Percentiles rank a stretch among this genome's conserved stretches.
phyloP scores from a whole-genome alignment of 176 grass and related monocot genomes.

The Avena sativa region DNA sequence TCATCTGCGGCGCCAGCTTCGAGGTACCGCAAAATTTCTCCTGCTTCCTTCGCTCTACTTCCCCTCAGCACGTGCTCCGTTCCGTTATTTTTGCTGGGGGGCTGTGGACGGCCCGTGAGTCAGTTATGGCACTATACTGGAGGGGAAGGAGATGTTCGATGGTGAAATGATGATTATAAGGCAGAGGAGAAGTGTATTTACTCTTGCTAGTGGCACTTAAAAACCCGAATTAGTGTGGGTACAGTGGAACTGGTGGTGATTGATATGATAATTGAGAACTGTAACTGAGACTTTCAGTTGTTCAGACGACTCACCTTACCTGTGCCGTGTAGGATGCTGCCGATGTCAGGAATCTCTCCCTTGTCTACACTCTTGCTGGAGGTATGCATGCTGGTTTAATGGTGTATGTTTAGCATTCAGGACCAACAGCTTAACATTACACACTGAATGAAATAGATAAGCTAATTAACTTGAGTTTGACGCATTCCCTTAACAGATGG shows the following conservation, averaged over 20 bases:
- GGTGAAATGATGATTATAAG: background rate
- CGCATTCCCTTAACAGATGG: background rate
- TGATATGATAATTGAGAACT: background rate
- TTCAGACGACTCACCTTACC: background rate
- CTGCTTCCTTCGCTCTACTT: background rate
- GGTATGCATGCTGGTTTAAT: conserved; percentile 41
- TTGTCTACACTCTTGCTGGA: conserved; percentile 89
- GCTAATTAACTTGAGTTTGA: background rate
- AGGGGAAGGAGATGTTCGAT: background rate
- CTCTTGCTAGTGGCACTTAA: background rate
- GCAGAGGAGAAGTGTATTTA: background rate
- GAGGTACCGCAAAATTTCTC: conserved; percentile 45
- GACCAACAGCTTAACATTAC: background rate
- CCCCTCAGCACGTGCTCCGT: background rate
- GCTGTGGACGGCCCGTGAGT: background rate
- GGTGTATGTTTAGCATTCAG: background rate
- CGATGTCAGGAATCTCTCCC: conserved; percentile 88
- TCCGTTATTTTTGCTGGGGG: background rate
- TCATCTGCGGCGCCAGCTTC: conserved; percentile 98
- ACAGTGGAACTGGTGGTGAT: background rate
- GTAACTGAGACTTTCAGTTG: background rate
- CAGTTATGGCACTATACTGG: background rate
- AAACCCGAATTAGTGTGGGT: background rate
- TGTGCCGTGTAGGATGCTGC: conserved; percentile 62
- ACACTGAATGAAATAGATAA: background rate